Conservation (phyloP, 139 green algal genomes). For the Chlorella sp. region DNA sequence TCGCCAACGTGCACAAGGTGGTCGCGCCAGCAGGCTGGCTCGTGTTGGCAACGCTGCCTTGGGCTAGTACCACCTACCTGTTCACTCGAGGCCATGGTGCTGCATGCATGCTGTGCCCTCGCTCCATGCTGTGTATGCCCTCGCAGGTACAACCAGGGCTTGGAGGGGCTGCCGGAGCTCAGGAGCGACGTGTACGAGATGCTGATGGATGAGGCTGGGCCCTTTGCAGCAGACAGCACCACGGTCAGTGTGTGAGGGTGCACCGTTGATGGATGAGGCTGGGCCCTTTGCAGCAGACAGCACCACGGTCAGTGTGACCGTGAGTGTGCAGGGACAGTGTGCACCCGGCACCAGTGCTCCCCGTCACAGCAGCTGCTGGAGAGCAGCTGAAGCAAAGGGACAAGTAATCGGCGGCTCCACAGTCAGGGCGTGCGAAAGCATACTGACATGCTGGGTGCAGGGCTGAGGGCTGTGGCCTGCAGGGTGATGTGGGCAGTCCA, state of each 20-base stretch:
- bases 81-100: too few species aligned
- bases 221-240: not conserved
- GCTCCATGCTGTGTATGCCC: too few species aligned
- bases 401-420: not conserved
- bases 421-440: not conserved
- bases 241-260: not conserved
- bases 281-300: not conserved
- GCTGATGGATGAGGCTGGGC: not conserved
- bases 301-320: too few species aligned
- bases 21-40: too few species aligned
- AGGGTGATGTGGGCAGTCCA: constrained; percentile 20
- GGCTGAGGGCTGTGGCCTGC: not conserved
- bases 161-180: not conserved
- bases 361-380: not conserved
- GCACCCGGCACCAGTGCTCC: too few species aligned
- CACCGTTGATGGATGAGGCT: not conserved
- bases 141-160: not conserved
- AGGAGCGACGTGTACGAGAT: not conserved
- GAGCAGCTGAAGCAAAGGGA: not conserved
- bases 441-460: not conserved
- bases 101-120: too few species aligned
- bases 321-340: too few species aligned
- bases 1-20: too few species aligned
- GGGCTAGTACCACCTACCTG: too few species aligned
- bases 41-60: too few species aligned